A percentile compares a stretch with the other conserved stretches of the same genome.
Conservation (phyloP, 2,329 filamentous ascomycete genomes). For the Calonectria pteridis region DNA sequence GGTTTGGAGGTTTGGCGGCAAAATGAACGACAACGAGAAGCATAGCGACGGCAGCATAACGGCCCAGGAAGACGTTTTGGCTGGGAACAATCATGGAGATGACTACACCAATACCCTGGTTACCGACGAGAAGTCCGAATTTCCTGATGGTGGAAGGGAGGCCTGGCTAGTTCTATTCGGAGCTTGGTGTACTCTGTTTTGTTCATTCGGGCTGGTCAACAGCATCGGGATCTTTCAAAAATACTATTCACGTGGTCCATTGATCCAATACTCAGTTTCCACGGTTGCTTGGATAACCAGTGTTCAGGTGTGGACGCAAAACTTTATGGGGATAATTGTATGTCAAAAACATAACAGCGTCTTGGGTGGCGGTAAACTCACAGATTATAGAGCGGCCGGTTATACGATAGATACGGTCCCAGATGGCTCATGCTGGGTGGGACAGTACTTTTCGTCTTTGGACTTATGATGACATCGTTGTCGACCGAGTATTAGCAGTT, state of each 20-base stretch:
- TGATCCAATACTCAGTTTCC: slow-evolving; percentile 62
- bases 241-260: slow-evolving; percentile 65
- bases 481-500: slow-evolving; percentile 56
- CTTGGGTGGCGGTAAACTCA: slow-evolving; percentile 4
- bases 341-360: slow-evolving; percentile 2
- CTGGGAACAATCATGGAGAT: neutral
- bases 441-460: slow-evolving; percentile 68
- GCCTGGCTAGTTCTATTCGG: slow-evolving; percentile 57
- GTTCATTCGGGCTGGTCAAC: slow-evolving; percentile 58
- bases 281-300: slow-evolving; percentile 74
- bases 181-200: slow-evolving; percentile 56
- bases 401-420: slow-evolving; percentile 74
- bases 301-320: slow-evolving; percentile 59
- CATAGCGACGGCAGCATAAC: neutral
- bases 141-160: slow-evolving; percentile 39
- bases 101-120: neutral
- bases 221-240: slow-evolving; percentile 67
- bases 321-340: slow-evolving; percentile 63
- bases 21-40: neutral
- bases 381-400: slow-evolving; percentile 57
- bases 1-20: neutral
- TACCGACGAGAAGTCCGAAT: neutral
- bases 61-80: neutral
- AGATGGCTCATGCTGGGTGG: slow-evolving; percentile 65
- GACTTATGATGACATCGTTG: slow-evolving; percentile 73